phyloP scores from a whole-genome alignment of 371 early-diverging fungal genomes.

The Smittium mucronatum region DNA sequence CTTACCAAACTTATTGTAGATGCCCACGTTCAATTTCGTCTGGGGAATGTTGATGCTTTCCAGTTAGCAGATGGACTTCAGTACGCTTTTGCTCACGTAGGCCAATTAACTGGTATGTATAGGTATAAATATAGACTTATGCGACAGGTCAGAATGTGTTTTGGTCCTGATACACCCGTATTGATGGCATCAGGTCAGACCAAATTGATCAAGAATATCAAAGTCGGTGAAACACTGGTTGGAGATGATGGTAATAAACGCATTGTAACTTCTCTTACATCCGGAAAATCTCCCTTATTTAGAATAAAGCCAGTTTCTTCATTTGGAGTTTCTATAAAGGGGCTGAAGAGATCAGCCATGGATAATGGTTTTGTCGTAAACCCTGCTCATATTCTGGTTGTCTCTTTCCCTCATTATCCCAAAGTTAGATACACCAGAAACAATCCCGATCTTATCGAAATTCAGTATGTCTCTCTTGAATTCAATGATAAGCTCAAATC shows the following conservation, averaged over 20 bases:
- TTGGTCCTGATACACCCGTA: slow-evolving; percentile 29
- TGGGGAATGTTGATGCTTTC: slow-evolving; percentile 92
- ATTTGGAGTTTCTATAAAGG: background rate
- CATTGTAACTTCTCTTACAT: slow-evolving; percentile 18
- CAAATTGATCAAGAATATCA: slow-evolving; percentile 25
- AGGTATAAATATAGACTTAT: slow-evolving; percentile 98
- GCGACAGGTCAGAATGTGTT: slow-evolving; percentile 89
- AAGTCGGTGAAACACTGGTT: slow-evolving; percentile 31
- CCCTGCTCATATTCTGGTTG: slow-evolving; percentile 9
- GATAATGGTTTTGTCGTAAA: slow-evolving; percentile 5
- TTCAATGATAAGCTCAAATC: background rate
- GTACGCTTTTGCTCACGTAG: slow-evolving; percentile 98
- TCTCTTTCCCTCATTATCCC: slow-evolving; percentile 4
- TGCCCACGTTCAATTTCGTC: slow-evolving; percentile 91
- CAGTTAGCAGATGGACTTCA: slow-evolving; percentile 96
- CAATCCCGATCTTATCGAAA: background rate
- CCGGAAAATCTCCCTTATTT: slow-evolving; percentile 23
- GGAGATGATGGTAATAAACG: slow-evolving; percentile 38
- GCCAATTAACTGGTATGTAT: slow-evolving; percentile 99
- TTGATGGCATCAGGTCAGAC: slow-evolving; percentile 23
- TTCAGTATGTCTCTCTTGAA: background rate
- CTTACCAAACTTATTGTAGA: slow-evolving; percentile 96
- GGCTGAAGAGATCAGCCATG: background rate
- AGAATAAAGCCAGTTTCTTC: background rate
- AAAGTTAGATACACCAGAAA: background rate